Evolutionary conservation across 768 basidiomycete species (phyloP).

Genomic region (Pleurotus cornucopiae): DNA sequence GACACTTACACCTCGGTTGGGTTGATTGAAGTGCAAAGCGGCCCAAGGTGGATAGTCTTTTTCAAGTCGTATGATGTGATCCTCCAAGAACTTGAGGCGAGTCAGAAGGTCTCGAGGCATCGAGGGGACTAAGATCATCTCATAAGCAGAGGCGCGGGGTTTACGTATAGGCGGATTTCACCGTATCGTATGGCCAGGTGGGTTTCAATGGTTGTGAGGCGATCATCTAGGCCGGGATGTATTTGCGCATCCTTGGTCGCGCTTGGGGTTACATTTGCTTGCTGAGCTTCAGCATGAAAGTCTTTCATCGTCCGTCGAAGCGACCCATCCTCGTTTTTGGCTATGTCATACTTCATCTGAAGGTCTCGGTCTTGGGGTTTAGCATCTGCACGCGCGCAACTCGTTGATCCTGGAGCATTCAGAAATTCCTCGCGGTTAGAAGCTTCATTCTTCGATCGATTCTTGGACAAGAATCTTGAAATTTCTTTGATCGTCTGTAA

Average conservation of each 20-base stretch:
- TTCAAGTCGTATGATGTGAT: slow-evolving; percentile 72
- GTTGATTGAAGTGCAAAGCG: slow-evolving; percentile 85
- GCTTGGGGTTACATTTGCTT: neutral
- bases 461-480: slow-evolving; percentile 66
- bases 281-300: slow-evolving; percentile 2
- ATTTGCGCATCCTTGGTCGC: slow-evolving; percentile 28
- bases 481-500: slow-evolving; percentile 65
- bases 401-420: slow-evolving; percentile 35
- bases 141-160: neutral
- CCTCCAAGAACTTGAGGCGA: slow-evolving; percentile 69
- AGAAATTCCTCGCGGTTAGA: slow-evolving; percentile 80
- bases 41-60: slow-evolving; percentile 87
- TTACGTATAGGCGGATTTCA: slow-evolving; percentile 21
- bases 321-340: slow-evolving; percentile 79
- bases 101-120: slow-evolving; percentile 60
- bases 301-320: slow-evolving; percentile 54
- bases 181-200: slow-evolving; percentile 77
- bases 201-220: slow-evolving; percentile 62
- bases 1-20: slow-evolving; percentile 65
- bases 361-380: slow-evolving; percentile 66
- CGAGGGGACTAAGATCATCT: slow-evolving; percentile 51
- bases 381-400: slow-evolving; percentile 75
- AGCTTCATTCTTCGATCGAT: slow-evolving; percentile 66
- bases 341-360: slow-evolving; percentile 86
- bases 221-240: slow-evolving; percentile 61